Conservation (phyloP, 495 filamentous ascomycete species). For the Tuber borchii region DNA sequence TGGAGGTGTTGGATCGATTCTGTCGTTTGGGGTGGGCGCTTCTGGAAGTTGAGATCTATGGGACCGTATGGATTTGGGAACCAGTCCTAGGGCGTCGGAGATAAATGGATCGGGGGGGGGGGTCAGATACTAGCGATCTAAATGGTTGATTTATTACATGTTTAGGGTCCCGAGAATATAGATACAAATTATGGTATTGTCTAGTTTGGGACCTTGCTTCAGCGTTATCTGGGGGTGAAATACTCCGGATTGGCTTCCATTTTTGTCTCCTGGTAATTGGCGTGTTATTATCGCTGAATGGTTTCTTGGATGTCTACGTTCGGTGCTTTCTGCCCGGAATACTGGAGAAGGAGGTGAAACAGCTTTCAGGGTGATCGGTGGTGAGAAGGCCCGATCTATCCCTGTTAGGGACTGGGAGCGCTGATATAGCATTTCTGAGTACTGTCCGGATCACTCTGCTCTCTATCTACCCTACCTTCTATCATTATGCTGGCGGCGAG, state of each 20-base stretch:
- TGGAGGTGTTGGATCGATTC: background rate
- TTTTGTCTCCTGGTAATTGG: background rate
- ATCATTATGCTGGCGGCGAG: background rate
- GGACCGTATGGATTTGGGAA: background rate
- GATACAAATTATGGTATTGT: background rate
- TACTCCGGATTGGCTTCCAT: background rate
- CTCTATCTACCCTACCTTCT: background rate
- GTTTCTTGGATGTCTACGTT: background rate
- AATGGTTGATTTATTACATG: background rate
- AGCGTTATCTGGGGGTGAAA: background rate
- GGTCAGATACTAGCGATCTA: background rate
- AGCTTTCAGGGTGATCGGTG: background rate
- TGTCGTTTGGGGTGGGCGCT: background rate
- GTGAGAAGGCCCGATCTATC: background rate
- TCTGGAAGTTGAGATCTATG: background rate
- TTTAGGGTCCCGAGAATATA: background rate
- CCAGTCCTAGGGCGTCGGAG: background rate
- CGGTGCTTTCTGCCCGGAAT: background rate
- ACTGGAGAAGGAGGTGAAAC: background rate
- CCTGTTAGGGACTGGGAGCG: background rate
- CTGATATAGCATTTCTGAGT: background rate
- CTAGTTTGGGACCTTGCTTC: background rate
- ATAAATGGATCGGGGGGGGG: background rate
- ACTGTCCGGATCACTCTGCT: background rate
- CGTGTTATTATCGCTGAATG: background rate